phyloP scores from a whole-genome alignment of 805 yeast species.

The Tetrapisispora nanseiensis region DNA sequence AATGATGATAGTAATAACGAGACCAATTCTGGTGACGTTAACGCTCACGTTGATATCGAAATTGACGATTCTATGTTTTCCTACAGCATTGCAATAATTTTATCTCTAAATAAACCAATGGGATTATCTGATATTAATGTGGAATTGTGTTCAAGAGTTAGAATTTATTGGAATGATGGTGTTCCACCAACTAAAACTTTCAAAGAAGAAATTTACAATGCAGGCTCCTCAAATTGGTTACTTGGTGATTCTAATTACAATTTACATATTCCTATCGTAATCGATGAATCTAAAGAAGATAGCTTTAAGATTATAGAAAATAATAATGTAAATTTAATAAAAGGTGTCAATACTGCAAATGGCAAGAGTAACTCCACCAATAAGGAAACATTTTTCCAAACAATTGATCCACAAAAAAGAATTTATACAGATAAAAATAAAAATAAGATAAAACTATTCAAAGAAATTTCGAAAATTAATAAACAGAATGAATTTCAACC shows the following conservation, averaged over 20 bases:
- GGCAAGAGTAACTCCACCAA: conserved; percentile 13
- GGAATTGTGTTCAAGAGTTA: conserved; percentile 35
- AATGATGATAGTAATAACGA: background rate
- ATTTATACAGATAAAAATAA: conserved; percentile 11
- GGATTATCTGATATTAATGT: conserved; percentile 31
- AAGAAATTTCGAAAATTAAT: conserved; percentile 1
- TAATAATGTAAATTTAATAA: conserved; percentile 3
- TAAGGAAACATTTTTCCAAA: conserved; percentile 16
- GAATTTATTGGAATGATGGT: conserved; percentile 42
- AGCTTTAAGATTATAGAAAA: conserved; percentile 18
- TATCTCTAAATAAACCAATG: conserved; percentile 37
- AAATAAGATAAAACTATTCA: conserved; percentile 5
- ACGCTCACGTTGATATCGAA: background rate
- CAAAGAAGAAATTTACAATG: conserved; percentile 37
- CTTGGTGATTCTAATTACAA: conserved; percentile 35
- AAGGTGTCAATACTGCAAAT: conserved; percentile 8
- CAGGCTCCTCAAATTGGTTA: conserved; percentile 42
- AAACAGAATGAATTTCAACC: conserved; percentile 32
- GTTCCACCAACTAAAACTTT: conserved; percentile 36
- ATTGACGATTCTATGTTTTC: conserved; percentile 26
- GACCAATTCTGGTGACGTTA: background rate
- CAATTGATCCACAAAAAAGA: conserved; percentile 7
- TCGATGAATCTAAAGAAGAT: conserved; percentile 8
- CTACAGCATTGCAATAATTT: conserved; percentile 42
- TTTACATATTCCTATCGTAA: conserved; percentile 29